Percentiles rank a stretch among this genome's conserved stretches.
Evolutionary conservation across 768 basidiomycete species (phyloP).

Genomic region (Astraeus odoratus): DNA sequence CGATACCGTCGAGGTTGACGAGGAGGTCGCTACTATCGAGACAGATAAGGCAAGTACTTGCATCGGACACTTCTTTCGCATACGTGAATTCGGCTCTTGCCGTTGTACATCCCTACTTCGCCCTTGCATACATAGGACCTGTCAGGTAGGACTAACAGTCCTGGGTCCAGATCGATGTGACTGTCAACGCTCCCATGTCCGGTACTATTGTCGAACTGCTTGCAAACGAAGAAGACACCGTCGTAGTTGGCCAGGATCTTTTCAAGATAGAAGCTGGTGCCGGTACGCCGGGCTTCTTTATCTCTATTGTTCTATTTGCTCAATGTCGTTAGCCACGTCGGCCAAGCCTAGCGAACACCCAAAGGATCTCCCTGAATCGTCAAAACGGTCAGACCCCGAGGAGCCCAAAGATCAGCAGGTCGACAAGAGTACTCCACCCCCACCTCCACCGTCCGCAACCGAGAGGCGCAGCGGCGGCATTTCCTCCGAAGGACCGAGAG

Average conservation of each 20-base stretch:
- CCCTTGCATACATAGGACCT: not conserved
- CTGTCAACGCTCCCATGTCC: constrained; percentile 86
- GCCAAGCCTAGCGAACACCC: constrained; percentile 24
- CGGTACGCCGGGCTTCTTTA: constrained; percentile 33
- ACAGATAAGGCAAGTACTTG: constrained; percentile 80
- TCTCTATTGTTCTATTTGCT: not conserved
- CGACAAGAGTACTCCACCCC: constrained; percentile 38
- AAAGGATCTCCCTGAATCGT: constrained; percentile 17
- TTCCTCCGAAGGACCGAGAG: constrained; percentile 23
- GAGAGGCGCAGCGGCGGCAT: constrained; percentile 15
- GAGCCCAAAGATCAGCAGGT: constrained; percentile 45
- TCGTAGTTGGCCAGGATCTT: constrained; percentile 90
- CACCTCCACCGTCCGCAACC: constrained; percentile 35
- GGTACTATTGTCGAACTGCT: constrained; percentile 85
- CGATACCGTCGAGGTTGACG: constrained; percentile 84
- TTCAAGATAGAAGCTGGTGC: constrained; percentile 87
- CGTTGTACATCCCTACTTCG: not conserved
- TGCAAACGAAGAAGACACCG: constrained; percentile 89
- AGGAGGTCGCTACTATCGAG: constrained; percentile 97
- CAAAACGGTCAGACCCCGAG: constrained; percentile 32
- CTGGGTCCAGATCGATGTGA: constrained; percentile 78
- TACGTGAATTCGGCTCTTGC: not conserved
- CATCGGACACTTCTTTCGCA: not conserved
- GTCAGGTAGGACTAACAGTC: constrained; percentile 1
- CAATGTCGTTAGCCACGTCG: constrained; percentile 6